A percentile compares a stretch with the other conserved stretches of the same genome.
Conservation (phyloP, 2,329 filamentous ascomycete genomes). For the Coniochaeta ligniaria region DNA sequence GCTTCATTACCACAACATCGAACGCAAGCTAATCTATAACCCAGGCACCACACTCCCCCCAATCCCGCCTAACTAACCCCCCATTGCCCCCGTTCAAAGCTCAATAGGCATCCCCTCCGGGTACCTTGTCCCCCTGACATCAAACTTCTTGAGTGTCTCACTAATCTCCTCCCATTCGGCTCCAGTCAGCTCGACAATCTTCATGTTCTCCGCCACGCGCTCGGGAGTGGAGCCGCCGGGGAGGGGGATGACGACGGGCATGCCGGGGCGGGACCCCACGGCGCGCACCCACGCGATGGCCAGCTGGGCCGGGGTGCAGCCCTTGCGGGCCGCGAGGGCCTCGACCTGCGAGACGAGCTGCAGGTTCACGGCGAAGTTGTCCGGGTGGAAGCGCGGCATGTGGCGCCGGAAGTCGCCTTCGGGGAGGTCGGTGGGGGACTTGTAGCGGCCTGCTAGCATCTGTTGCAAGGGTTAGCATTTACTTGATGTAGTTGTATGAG, state of each 20-base stretch:
- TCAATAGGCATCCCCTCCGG: slow-evolving; percentile 6
- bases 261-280: slow-evolving; percentile 40
- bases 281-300: slow-evolving; percentile 57
- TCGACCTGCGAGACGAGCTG: slow-evolving; percentile 52
- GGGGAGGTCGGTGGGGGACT: slow-evolving; percentile 45
- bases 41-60: not conserved
- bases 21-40: not conserved
- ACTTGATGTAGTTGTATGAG: too few relatives aligned
- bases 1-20: not conserved
- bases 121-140: slow-evolving; percentile 40
- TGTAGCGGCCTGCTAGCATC: slow-evolving; percentile 48
- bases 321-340: slow-evolving; percentile 51
- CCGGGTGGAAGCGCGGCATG: slow-evolving; percentile 54
- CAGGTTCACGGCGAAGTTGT: slow-evolving; percentile 57
- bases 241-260: slow-evolving; percentile 57
- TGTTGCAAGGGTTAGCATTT: slow-evolving; percentile 23
- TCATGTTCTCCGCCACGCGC: slow-evolving; percentile 55
- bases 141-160: slow-evolving; percentile 35
- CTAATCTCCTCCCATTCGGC: slow-evolving; percentile 44
- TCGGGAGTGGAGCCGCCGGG: slow-evolving; percentile 53
- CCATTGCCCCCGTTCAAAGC: not conserved
- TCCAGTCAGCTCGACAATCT: slow-evolving; percentile 36
- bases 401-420: slow-evolving; percentile 36
- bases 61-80: not conserved
- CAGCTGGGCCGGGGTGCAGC: slow-evolving; percentile 54